phyloP scores from a whole-genome alignment of 1,284 basidiomycete species.

The Melanopsichium pennsylvanicum region DNA sequence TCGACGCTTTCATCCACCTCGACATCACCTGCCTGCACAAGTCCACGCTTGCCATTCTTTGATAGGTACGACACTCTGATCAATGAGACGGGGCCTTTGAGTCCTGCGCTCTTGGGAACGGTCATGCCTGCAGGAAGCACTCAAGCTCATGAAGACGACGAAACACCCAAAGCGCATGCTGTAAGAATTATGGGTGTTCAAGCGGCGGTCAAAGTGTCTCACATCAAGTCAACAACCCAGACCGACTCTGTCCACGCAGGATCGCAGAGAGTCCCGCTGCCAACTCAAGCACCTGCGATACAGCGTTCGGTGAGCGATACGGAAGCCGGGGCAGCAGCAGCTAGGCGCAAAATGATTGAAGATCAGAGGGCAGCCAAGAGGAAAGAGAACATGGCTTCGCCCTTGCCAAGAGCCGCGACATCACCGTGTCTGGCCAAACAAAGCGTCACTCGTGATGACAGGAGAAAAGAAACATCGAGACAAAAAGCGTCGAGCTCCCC shows the following conservation, averaged over 20 bases:
- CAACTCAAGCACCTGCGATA: slow-evolving; percentile 7
- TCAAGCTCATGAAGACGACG: slow-evolving; percentile 3
- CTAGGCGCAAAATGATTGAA: slow-evolving; percentile 46
- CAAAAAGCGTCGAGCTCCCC: not conserved
- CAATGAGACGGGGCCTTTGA: slow-evolving; percentile 19
- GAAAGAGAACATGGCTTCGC: slow-evolving; percentile 22
- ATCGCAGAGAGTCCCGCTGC: not conserved
- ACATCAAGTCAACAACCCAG: slow-evolving; percentile 5
- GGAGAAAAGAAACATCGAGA: not conserved
- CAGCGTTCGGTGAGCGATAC: slow-evolving; percentile 27
- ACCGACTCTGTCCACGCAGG: not conserved
- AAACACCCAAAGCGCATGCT: slow-evolving; percentile 35
- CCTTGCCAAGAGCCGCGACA: slow-evolving; percentile 27
- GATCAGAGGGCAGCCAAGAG: slow-evolving; percentile 48
- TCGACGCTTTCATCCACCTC: slow-evolving; percentile 12
- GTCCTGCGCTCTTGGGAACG: slow-evolving; percentile 20
- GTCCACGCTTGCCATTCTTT: slow-evolving; percentile 46
- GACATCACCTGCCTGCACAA: slow-evolving; percentile 10
- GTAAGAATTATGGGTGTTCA: slow-evolving; percentile 25
- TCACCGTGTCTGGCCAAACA: slow-evolving; percentile 4
- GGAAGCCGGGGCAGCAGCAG: slow-evolving; percentile 26
- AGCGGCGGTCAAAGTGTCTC: slow-evolving; percentile 17
- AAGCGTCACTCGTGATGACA: not conserved
- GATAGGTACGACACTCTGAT: slow-evolving; percentile 38
- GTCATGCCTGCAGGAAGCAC: not conserved